Base-by-base conservation (phyloP, 768 basidiomycete genomes). In the Collybia sordida region DNA sequence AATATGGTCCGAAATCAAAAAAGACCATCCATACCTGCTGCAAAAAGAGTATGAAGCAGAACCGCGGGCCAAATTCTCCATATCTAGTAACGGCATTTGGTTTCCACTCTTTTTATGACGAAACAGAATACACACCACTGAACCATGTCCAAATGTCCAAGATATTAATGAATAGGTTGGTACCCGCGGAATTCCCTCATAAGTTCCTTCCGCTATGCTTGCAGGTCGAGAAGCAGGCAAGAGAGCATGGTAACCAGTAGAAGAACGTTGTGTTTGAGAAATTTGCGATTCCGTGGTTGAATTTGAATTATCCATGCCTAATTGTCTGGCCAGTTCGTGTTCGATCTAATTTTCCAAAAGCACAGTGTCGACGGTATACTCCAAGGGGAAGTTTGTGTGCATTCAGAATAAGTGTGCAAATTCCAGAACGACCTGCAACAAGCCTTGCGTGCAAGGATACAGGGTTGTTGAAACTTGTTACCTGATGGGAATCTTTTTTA, bases 11-110 rank as follows among this genome's bases (percentile, higher is more conserved):
- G 21, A 22, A 48, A 22, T 55, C 34, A 14, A 44, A 34, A 4
- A 34, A 4, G 21, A 18, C 11, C 50, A 45, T 9, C 4, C 61
- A 24, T 56, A 79, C 79, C 71, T 17, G 72, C 75, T 4, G 83
- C 81, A 55, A 84, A 82, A 4, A 71, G 43, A 4, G 83, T 83
- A 60, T 85, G 80, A 21, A 85, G 59, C n/a, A 83, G 53, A 1
- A 85, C 82, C 0, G 83, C 82, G 1, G 83, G 83, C 83, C 83
- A 86, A 56, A 85, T 83, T 46, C 77, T 73, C 78, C 80, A 84
- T 11, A 85, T 72, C 74, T 77, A 54, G 21, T 22, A 4, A 17
- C 19, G 12, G 8, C 27, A 24, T 15, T 28, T 48, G 1, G 31
- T 15, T 7, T 14, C 4, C 27, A 40, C 14, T 38, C 23, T 40